A percentile compares a stretch with the other conserved stretches of the same genome.
phyloP scores from a whole-genome alignment of 2,329 filamentous ascomycete species.

The Phialophora tarda region DNA sequence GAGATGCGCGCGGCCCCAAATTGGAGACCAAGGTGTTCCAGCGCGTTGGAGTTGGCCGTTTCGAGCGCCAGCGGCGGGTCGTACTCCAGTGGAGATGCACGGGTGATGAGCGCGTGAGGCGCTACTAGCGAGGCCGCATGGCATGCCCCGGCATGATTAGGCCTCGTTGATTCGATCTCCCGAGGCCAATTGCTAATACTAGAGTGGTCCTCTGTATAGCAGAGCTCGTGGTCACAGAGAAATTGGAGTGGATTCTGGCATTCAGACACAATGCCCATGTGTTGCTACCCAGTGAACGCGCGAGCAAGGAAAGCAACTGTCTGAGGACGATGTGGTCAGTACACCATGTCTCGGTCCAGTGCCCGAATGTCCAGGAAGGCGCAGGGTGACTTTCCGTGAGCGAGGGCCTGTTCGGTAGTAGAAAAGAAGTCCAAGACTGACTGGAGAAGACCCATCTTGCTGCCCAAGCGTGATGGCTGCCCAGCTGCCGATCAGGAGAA shows the following conservation, averaged over 20 bases:
- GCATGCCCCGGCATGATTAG: constrained; percentile 3
- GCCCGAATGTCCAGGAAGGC: neutral
- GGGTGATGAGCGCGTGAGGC: constrained; percentile 29
- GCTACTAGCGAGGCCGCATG: constrained; percentile 26
- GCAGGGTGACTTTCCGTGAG: constrained; percentile 6
- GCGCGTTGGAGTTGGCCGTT: constrained; percentile 24
- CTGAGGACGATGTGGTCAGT: neutral
- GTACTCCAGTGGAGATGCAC: constrained; percentile 24
- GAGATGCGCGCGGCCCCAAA: constrained; percentile 15
- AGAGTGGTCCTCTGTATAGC: neutral
- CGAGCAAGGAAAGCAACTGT: neutral
- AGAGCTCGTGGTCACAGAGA: neutral
- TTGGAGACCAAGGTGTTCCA: constrained; percentile 13
- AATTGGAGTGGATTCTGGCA: neutral
- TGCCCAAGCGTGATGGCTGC: constrained; percentile 31
- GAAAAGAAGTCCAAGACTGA: constrained; percentile 10
- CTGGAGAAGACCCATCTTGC: constrained; percentile 23
- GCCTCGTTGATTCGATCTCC: constrained; percentile 4
- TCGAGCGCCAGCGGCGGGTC: constrained; percentile 24
- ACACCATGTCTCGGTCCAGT: neutral
- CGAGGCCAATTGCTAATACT: neutral
- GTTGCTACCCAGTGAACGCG: neutral
- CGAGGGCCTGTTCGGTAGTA: constrained; percentile 16
- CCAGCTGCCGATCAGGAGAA: constrained; percentile 30
- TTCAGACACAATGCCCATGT: neutral